phyloP scores from a whole-genome alignment of 495 filamentous ascomycete species.

The Choiromyces venosus region DNA sequence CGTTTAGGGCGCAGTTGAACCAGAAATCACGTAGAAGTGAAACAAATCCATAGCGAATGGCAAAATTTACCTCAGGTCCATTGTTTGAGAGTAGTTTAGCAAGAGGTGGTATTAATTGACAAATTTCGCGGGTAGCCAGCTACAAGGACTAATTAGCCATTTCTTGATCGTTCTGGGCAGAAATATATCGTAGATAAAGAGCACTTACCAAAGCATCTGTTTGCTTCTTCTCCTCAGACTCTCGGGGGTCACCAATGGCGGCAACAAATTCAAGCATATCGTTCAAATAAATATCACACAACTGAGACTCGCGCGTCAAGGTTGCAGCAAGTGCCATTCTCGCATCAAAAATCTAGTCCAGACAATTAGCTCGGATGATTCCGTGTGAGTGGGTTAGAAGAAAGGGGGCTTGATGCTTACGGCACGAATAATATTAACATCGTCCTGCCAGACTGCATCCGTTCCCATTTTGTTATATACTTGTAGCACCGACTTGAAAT shows the following conservation, averaged over 20 bases:
- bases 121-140: constrained; percentile 75
- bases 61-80: constrained; percentile 36
- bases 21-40: constrained; percentile 81
- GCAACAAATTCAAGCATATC: constrained; percentile 83
- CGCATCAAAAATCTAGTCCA: constrained; percentile 61
- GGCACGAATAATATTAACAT: constrained; percentile 55
- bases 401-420: constrained; percentile 49
- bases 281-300: constrained; percentile 71
- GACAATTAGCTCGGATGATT: neutral
- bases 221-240: constrained; percentile 41
- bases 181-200: constrained; percentile 8
- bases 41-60: constrained; percentile 43
- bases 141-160: constrained; percentile 67
- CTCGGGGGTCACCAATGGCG: constrained; percentile 73
- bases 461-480: constrained; percentile 68
- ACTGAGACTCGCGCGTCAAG: constrained; percentile 59
- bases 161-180: constrained; percentile 48
- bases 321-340: constrained; percentile 67
- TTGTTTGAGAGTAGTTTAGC: constrained; percentile 57
- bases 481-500: constrained; percentile 79
- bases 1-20: constrained; percentile 95
- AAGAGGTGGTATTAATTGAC: constrained; percentile 72
- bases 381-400: neutral
- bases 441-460: constrained; percentile 62
- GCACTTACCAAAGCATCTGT: constrained; percentile 46